A percentile compares a stretch with the other conserved stretches of the same genome.
Evolutionary conservation across 2,329 filamentous ascomycete species (phyloP).

Genomic region (Ceratocystis alfenasii): DNA sequence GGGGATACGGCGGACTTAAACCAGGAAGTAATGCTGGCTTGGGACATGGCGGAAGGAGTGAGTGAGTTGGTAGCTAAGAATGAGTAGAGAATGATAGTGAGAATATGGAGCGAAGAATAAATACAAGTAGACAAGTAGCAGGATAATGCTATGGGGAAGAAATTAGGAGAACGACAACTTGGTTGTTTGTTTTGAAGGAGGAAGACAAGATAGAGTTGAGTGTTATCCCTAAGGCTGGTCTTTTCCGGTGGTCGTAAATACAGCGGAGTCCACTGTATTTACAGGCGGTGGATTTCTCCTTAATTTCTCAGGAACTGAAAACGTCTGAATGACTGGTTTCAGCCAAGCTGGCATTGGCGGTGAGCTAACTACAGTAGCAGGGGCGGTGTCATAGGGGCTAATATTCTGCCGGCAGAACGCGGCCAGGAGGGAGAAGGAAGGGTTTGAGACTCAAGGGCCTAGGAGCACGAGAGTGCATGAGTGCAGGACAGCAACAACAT

Average conservation of each 20-base stretch:
- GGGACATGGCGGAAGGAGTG: conserved; percentile 31
- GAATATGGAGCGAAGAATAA: neutral
- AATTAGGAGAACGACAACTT: neutral
- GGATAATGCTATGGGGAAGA: neutral
- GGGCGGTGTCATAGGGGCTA: neutral
- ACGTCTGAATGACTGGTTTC: neutral
- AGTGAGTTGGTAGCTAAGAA: neutral
- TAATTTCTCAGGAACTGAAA: neutral
- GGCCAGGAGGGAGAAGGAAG: neutral
- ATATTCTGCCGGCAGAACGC: neutral
- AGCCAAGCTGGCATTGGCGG: neutral
- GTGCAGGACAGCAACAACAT: neutral
- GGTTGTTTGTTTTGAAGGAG: neutral
- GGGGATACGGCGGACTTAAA: conserved; percentile 36
- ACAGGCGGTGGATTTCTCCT: neutral
- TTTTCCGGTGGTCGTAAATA: neutral
- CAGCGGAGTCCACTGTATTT: neutral
- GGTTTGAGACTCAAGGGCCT: neutral
- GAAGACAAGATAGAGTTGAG: neutral
- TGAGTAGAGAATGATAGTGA: neutral
- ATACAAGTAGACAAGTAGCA: neutral
- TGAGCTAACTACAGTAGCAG: neutral
- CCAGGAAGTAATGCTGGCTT: conserved; percentile 52
- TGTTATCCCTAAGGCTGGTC: no score
- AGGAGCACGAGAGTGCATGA: neutral